Base-by-base conservation (phyloP, 2,329 filamentous ascomycete species). In the Aschersonia sp. region DNA sequence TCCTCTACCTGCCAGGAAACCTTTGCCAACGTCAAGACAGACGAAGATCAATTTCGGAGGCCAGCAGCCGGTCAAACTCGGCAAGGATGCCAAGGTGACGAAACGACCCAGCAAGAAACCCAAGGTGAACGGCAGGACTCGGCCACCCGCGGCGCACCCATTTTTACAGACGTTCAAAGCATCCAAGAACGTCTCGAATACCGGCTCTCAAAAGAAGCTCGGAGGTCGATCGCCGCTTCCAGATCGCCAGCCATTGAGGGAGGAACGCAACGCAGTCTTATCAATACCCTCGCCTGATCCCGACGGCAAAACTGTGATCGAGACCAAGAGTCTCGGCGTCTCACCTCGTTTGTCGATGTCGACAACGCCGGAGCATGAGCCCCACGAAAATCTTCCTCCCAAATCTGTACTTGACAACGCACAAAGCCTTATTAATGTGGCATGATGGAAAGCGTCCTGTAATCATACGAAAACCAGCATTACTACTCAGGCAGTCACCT, bases 41-140 rank as follows among this genome's bases (percentile, higher is more conserved):
- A 69, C 67, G 52, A 72, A 67, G 51, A 67, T 81, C 33, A 54
- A 60, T 1, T 76, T 78, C 50, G 58, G 49, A n/a, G 53, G 56
- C 30, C 46, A 52, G 39, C 31, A 49, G 44, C 42, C 53, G 56
- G 40, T 51, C 43, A 49, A 51, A 45, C n/a, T 57, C 10, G 52
- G 53, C 44, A 54, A 56, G 41, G 45, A 14, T 7, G 10, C 11
- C 6, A 42, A 42, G 40, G 14, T 46, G 10, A 37, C 55, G 42
- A 64, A 66, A 50, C 61, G 59, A 33, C 62, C 60, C 29, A 48
- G 52, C 43, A 58, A 58, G 47, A 63, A 61, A 46, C 53, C 57
- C 22, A 69, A 64, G 52, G 56, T 60, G 47, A 51, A 60, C n/a
- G 52, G 56, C 40, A 65, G 64, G 46, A 45, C 60, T 9, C 69